Conservation (phyloP, 768 basidiomycete species). For the Coprinopsis cinerea region DNA sequence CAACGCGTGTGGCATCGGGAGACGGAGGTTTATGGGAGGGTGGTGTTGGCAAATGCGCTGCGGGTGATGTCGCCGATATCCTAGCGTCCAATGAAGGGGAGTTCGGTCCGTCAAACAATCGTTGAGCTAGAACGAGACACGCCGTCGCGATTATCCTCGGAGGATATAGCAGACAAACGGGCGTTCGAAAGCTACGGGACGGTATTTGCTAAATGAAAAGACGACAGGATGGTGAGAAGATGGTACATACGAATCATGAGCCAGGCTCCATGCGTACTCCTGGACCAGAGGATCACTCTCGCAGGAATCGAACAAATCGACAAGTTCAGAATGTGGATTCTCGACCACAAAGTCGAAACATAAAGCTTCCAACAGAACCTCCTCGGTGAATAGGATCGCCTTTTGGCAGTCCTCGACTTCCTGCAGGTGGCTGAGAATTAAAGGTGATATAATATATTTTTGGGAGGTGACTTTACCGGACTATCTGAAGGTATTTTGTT, state of each 20-base stretch:
- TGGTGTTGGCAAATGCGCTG: constrained; percentile 74
- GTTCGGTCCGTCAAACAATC: constrained; percentile 65
- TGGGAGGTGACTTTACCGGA: constrained; percentile 39
- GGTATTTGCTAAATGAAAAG: constrained; percentile 10
- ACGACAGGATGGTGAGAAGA: constrained; percentile 8
- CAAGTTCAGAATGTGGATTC: constrained; percentile 70
- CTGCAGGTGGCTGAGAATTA: constrained; percentile 28
- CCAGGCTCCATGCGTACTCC: constrained; percentile 81
- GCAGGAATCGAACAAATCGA: constrained; percentile 61
- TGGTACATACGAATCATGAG: constrained; percentile 73
- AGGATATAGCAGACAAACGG: constrained; percentile 65
- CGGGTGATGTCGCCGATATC: constrained; percentile 64
- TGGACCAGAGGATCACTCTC: constrained; percentile 45
- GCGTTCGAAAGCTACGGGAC: constrained; percentile 63
- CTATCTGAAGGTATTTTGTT: constrained; percentile 55
- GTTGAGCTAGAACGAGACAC: constrained; percentile 73
- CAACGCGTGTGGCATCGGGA: constrained; percentile 63
- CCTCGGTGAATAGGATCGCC: constrained; percentile 68
- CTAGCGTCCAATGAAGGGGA: constrained; percentile 70
- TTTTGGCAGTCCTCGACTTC: constrained; percentile 70
- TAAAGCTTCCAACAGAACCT: constrained; percentile 72
- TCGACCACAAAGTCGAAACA: constrained; percentile 82
- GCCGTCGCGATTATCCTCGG: constrained; percentile 70
- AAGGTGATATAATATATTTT: background rate
- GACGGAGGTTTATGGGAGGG: constrained; percentile 72